Evolutionary conservation across 495 filamentous ascomycete genomes (phyloP).

Genomic region (Jackrogersella multiformis): DNA sequence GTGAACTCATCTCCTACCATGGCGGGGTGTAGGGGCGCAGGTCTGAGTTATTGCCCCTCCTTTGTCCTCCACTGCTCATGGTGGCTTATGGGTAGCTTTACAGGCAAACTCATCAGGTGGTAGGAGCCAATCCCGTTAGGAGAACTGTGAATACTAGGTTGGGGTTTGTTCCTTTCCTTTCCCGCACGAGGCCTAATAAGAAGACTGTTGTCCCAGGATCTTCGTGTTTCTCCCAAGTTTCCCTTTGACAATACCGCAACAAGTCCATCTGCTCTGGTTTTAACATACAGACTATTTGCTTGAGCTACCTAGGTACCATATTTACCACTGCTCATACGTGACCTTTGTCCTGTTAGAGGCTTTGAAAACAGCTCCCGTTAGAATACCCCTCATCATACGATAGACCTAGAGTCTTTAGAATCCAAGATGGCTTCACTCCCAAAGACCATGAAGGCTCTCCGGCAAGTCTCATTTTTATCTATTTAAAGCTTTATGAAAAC

Average conservation of each 20-base stretch:
- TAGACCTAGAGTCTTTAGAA: slow-evolving; percentile 1
- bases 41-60: slow-evolving; percentile 38
- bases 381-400: slow-evolving; percentile 26
- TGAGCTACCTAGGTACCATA: background rate
- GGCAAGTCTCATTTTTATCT: slow-evolving; percentile 52
- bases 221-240: slow-evolving; percentile 17
- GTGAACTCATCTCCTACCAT: slow-evolving; percentile 32
- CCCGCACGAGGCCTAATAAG: slow-evolving; percentile 28
- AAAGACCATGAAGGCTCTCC: slow-evolving; percentile 68
- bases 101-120: slow-evolving; percentile 35
- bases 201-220: slow-evolving; percentile 22
- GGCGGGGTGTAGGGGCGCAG: slow-evolving; percentile 28
- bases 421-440: slow-evolving; percentile 55
- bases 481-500: background rate
- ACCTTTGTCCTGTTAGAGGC: slow-evolving; percentile 4
- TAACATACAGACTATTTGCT: slow-evolving; percentile 9
- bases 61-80: slow-evolving; percentile 25
- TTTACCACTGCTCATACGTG: background rate
- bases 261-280: background rate
- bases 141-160: slow-evolving; percentile 23
- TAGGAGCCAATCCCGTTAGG: slow-evolving; percentile 30
- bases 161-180: slow-evolving; percentile 26
- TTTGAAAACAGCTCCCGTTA: slow-evolving; percentile 7
- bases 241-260: slow-evolving; percentile 15
- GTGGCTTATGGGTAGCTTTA: slow-evolving; percentile 37